A percentile compares a stretch with the other conserved stretches of the same genome.
Evolutionary conservation across 192 early-diverging fungal genomes (phyloP).

Genomic region (Coemansia biformis): DNA sequence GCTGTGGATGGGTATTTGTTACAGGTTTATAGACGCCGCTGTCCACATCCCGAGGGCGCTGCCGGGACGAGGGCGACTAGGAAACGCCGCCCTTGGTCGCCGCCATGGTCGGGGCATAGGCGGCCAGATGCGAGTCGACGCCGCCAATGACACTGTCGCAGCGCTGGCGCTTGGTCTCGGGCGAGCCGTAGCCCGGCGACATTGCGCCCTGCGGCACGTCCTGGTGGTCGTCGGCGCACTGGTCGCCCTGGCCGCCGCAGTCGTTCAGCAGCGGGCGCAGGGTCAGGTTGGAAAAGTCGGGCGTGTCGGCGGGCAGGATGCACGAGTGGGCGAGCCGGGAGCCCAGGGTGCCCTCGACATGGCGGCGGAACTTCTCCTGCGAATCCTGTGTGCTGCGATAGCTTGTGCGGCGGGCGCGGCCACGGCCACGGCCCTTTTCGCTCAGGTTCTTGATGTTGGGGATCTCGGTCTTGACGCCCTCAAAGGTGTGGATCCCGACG

Average conservation of each 20-base stretch:
- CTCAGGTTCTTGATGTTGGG: constrained; percentile 51
- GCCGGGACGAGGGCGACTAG: too few species aligned
- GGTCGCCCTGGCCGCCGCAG: background rate
- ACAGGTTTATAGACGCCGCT: too few species aligned
- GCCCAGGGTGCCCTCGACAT: constrained; percentile 36
- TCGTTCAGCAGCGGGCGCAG: constrained; percentile 42
- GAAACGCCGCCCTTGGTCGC: too few species aligned
- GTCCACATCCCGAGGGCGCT: too few species aligned
- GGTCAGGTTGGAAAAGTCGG: constrained; percentile 48
- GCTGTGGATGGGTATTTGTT: too few species aligned
- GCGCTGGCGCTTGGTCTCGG: constrained; percentile 20
- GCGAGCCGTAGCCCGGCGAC: too few species aligned
- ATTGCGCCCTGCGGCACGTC: too few species aligned
- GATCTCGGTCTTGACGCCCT: constrained; percentile 47
- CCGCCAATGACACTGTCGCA: constrained; percentile 42
- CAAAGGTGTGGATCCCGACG: constrained; percentile 60
- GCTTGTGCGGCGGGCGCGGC: constrained; percentile 49
- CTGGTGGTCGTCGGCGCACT: constrained; percentile 10
- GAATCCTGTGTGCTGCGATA: constrained; percentile 39
- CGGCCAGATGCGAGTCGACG: constrained; percentile 16
- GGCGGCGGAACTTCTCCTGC: constrained; percentile 43
- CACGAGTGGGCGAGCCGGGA: constrained; percentile 28
- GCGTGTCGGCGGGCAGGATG: constrained; percentile 43
- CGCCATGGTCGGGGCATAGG: background rate
- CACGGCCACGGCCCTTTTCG: constrained; percentile 45